Evolutionary conservation across 1,284 basidiomycete species (phyloP).

Genomic region (Vanrija sp.): DNA sequence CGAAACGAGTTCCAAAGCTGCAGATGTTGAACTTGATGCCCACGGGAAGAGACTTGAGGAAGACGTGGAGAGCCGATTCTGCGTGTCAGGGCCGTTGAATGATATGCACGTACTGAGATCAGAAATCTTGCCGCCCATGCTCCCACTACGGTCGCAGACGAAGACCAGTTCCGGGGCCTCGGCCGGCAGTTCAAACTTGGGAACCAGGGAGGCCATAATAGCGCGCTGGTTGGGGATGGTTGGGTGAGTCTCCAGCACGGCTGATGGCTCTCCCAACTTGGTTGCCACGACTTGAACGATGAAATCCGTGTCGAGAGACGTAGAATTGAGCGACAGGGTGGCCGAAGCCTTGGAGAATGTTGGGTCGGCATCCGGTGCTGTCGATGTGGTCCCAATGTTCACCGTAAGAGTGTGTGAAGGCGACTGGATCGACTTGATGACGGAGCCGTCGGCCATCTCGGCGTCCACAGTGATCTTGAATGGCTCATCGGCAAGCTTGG

Average conservation of each 20-base stretch:
- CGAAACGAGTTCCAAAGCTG: slow-evolving; percentile 16
- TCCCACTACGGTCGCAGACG: slow-evolving; percentile 28
- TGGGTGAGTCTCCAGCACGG: slow-evolving; percentile 19
- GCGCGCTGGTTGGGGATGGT: slow-evolving; percentile 6
- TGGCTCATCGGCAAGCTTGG: background rate
- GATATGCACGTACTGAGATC: slow-evolving; percentile 2
- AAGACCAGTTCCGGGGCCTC: slow-evolving; percentile 26
- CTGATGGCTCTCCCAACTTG: slow-evolving; percentile 18
- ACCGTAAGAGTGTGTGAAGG: slow-evolving; percentile 16
- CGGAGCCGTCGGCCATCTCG: slow-evolving; percentile 7
- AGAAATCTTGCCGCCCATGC: slow-evolving; percentile 21
- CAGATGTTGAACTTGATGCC: slow-evolving; percentile 28
- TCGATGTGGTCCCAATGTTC: slow-evolving; percentile 9
- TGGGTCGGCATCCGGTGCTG: slow-evolving; percentile 4
- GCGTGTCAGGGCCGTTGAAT: background rate
- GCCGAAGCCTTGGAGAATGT: slow-evolving; percentile 7
- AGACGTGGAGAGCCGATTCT: slow-evolving; percentile 9
- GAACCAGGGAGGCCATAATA: slow-evolving; percentile 12
- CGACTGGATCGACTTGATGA: slow-evolving; percentile 17
- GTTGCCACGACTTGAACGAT: slow-evolving; percentile 20
- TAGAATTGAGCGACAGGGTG: background rate
- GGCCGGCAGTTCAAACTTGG: slow-evolving; percentile 6
- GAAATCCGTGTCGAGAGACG: slow-evolving; percentile 18
- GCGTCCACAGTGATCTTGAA: slow-evolving; percentile 9
- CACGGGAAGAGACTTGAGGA: slow-evolving; percentile 24